phyloP scores from a whole-genome alignment of 2,329 filamentous ascomycete genomes.

The Aspergillus sp. region DNA sequence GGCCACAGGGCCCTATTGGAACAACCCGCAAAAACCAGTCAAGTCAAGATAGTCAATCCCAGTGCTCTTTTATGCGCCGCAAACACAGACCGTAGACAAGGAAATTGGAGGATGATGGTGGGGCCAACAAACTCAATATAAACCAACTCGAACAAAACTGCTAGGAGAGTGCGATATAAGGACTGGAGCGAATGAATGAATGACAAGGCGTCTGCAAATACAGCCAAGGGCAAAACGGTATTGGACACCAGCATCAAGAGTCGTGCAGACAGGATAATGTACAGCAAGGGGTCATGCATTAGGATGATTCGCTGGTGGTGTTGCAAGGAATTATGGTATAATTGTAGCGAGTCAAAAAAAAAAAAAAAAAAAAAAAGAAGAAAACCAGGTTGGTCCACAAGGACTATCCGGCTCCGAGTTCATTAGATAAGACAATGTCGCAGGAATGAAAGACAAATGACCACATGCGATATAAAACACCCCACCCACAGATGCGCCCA shows the following conservation, averaged over 20 bases:
- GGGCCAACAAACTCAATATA: conserved; percentile 14
- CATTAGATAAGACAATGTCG: conserved; percentile 29
- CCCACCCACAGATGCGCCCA: conserved; percentile 25
- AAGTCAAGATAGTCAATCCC: conserved; percentile 30
- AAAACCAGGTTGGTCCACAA: conserved; percentile 17
- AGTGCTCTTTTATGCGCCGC: conserved; percentile 37
- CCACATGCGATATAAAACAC: conserved; percentile 18
- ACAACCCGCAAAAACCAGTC: conserved; percentile 29
- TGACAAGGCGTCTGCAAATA: conserved; percentile 14
- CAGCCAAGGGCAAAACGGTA: conserved; percentile 20
- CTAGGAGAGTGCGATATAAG: conserved; percentile 21
- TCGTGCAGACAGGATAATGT: conserved; percentile 32
- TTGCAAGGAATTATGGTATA: conserved; percentile 22
- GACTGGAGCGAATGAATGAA: conserved; percentile 20
- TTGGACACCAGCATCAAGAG: conserved; percentile 11
- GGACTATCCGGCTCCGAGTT: conserved; percentile 26
- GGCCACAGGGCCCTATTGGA: conserved; percentile 25
- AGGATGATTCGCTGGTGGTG: conserved; percentile 22
- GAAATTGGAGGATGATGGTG: conserved; percentile 16
- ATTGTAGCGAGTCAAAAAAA: conserved; percentile 21
- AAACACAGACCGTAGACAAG: conserved; percentile 26
- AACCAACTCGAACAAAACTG: conserved; percentile 11
- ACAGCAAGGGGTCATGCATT: conserved; percentile 37
- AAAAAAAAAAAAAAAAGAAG: too few relatives aligned
- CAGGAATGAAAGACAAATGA: conserved; percentile 21